phyloP scores from a whole-genome alignment of 345 rosid species.

The Cardamine chenopodiifolia region DNA sequence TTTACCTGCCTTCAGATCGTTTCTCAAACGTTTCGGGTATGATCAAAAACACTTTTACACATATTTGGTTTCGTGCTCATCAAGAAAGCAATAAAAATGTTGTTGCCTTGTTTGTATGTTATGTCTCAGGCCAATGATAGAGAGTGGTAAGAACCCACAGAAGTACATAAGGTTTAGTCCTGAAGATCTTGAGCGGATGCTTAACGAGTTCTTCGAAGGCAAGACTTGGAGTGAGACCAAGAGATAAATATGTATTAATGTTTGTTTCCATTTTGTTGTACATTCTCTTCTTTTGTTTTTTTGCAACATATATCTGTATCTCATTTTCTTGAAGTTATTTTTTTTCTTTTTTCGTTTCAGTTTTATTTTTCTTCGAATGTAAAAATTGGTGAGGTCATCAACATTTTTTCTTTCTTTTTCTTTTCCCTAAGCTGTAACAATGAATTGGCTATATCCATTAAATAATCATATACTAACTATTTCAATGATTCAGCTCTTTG shows the following conservation, averaged over 20 bases:
- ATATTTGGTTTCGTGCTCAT: neutral
- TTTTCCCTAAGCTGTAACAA: neutral
- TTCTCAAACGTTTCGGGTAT: slow-evolving; percentile 82
- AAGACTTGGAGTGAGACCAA: slow-evolving; percentile 84
- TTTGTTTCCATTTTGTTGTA: slow-evolving; percentile 20
- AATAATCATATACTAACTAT: neutral
- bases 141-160: slow-evolving; percentile 76
- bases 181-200: slow-evolving; percentile 86
- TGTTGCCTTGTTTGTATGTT: slow-evolving; percentile 14
- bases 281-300: slow-evolving; percentile 13
- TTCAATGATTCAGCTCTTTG: neutral
- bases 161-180: slow-evolving; percentile 81
- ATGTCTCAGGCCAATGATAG: slow-evolving; percentile 73
- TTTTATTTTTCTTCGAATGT: neutral
- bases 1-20: slow-evolving; percentile 94
- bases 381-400: neutral
- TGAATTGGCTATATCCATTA: neutral
- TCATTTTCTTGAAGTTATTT: neutral
- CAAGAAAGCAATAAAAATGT: neutral
- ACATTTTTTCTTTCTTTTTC: neutral
- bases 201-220: slow-evolving; percentile 90
- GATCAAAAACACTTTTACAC: neutral
- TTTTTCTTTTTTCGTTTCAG: neutral
- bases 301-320: slow-evolving; percentile 7
- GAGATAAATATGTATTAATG: slow-evolving; percentile 44